Percentiles rank a stretch among this genome's conserved stretches.
Conservation (phyloP, 2,329 filamentous ascomycete genomes). For the Aspergillus awamori region DNA sequence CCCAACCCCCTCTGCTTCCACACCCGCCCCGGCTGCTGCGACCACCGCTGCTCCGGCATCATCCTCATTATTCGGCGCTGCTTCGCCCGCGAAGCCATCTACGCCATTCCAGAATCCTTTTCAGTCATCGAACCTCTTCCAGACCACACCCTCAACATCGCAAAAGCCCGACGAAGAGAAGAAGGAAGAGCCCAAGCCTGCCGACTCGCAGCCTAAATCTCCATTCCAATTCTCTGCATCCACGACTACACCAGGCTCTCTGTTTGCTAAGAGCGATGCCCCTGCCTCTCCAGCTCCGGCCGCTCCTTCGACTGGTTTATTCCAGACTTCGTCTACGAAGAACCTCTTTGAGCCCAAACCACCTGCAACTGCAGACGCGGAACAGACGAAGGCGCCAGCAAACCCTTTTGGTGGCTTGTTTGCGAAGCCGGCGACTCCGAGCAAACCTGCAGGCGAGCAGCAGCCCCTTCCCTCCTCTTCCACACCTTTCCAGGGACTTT, state of each 20-base stretch:
- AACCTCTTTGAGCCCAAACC: slow-evolving; percentile 30
- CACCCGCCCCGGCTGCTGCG: slow-evolving; percentile 14
- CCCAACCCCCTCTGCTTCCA: slow-evolving; percentile 20
- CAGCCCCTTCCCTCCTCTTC: slow-evolving; percentile 16
- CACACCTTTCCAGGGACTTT: slow-evolving; percentile 19
- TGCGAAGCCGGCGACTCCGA: slow-evolving; percentile 20
- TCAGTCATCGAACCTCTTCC: slow-evolving; percentile 26
- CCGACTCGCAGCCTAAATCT: slow-evolving; percentile 16
- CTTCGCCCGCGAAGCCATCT: slow-evolving; percentile 21
- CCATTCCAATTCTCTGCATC: slow-evolving; percentile 21
- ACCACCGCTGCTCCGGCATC: slow-evolving; percentile 15
- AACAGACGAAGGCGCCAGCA: slow-evolving; percentile 19
- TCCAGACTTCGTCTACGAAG: slow-evolving; percentile 25
- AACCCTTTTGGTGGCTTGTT: slow-evolving; percentile 29
- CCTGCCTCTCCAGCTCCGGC: slow-evolving; percentile 16
- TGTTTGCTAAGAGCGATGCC: slow-evolving; percentile 24
- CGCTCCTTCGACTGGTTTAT: slow-evolving; percentile 16
- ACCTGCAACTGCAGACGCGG: slow-evolving; percentile 17
- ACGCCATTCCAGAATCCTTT: slow-evolving; percentile 27
- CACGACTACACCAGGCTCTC: slow-evolving; percentile 4
- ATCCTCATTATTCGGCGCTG: slow-evolving; percentile 24
- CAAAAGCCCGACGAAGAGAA: slow-evolving; percentile 20
- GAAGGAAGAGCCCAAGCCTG: slow-evolving; percentile 17
- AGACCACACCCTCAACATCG: slow-evolving; percentile 13
- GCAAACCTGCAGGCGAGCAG: slow-evolving; percentile 19